phyloP scores from a whole-genome alignment of 176 grass and related monocot genomes.

The Phoenix dactylifera region DNA sequence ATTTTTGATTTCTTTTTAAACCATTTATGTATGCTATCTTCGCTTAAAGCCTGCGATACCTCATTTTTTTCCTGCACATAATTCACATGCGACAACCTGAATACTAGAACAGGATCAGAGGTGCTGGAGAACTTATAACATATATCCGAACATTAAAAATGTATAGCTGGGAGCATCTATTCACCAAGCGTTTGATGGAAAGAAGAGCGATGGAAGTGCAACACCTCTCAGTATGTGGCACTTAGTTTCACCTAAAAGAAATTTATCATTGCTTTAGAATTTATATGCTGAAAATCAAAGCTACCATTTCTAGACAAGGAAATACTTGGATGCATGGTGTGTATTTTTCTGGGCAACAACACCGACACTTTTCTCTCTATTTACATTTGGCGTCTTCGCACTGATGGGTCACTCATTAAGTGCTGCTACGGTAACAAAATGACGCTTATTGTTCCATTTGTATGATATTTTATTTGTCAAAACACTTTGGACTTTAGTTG shows the following conservation, averaged over 20 bases:
- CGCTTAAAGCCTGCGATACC: too few species aligned
- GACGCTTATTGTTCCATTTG: conserved; percentile 19
- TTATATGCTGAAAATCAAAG: not conserved
- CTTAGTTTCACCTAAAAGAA: not conserved
- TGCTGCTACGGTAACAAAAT: conserved; percentile 81
- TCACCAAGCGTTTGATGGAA: conserved; percentile 61
- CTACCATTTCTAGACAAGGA: conserved; percentile 55
- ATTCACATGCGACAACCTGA: too few species aligned
- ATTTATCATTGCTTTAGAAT: not conserved
- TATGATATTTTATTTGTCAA: conserved; percentile 14
- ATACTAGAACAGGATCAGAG: conserved; percentile 55
- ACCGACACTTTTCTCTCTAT: conserved; percentile 89
- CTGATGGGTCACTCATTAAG: conserved; percentile 73
- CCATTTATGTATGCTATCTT: too few species aligned
- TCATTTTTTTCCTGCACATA: too few species aligned
- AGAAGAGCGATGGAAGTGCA: conserved; percentile 86
- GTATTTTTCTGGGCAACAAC: conserved; percentile 99
- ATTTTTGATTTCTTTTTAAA: too few species aligned
- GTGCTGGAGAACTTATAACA: conserved; percentile 82
- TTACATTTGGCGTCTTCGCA: conserved; percentile 78
- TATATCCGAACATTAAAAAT: conserved; percentile 95
- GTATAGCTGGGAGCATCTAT: conserved; percentile 88
- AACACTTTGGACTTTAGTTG: too few species aligned
- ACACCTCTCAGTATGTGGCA: conserved; percentile 71
- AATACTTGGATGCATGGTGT: conserved; percentile 99